Evolutionary conservation across 164 flowering plant species (phyloP), one percentile per base, ranked within the genome.

Genomic region (Stephania yunnanensis): DNA sequence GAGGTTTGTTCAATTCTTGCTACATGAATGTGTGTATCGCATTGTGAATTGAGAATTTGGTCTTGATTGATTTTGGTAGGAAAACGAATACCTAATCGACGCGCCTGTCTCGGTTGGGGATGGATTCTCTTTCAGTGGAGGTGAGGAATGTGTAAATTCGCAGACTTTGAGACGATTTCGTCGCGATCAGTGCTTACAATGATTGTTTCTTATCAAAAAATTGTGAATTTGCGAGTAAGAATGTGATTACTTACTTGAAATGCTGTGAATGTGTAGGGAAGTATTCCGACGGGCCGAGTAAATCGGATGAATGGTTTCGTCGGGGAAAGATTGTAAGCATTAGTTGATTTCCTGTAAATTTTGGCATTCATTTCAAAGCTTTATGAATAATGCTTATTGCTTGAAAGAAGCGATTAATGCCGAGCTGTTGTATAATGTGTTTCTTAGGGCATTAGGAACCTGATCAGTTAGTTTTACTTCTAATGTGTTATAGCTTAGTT

Each of bases 41-140:
- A 58, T 20, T 53, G 36, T 70, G 70, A 64, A 69, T 31, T 22
- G 1, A 31, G 1, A 31, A 12, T 70, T 71, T 68, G 10, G 17
- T 10, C 65, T 31, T 19, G 1, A 12, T 70, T 71, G 68, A 10
- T 2, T 12, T 10, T 68, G 46, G 76, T 78, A 94, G 93, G 89
- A 87, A 75, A 78, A 94, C 92, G 89, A 87, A 75, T 92, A 88
- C 86, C 76, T 85, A 77, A 77, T 94, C 22, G 97, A 94, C 81
- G 98, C 98, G 78, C 96, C 95, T 75, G 95, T 83, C 75, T 87
- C 90, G 1, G 79, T 78, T 52, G 98, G 98, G 29, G 98, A 94
- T 82, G 98, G 98, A n/a, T 92, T 94, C 76, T 92, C 97, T 11
- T 94, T 94, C 79, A 83, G 86, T 72, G 97, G 98, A 85, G 98